Evolutionary conservation across 2,329 filamentous ascomycete species (phyloP), one percentile per base, ranked within the genome.

Genomic region (Aspergillus ochraceus): DNA sequence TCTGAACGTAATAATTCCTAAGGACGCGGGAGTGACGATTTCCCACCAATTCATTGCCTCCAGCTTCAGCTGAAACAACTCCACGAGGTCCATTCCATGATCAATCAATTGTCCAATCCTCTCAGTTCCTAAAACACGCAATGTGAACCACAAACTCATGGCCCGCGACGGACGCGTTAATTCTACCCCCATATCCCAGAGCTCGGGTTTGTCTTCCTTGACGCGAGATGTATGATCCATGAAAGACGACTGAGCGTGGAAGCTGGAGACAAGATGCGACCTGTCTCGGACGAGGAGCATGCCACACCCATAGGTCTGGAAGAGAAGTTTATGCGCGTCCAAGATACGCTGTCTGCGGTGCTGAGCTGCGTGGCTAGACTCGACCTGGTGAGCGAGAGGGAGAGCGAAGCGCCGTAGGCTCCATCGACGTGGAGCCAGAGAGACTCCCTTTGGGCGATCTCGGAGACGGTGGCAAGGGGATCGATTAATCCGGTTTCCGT

Each of bases 321-420:
- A 69, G 1, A 68, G 58, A 66, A 67, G 69, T 42, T 70, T 70
- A 50, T 69, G 68, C 1, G 62, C 68, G 55, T 70, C 68, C 67
- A 70, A 2, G 68, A 58, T 10, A 71, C 55, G 52, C 66, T 70
- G 42, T 70, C 60, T 5, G 59, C 67, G 5, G 42, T 45, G 6
- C 51, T 60, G 0, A 72, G 10, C 14, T 60, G 64, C n/a, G 54
- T 32, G 2, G 58, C 36, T 2, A 68, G 52, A 4, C 39, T 8
- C 10, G 42, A 26, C 4, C 60, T 52, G 1, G 56, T 55, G 6
- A 59, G 22, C 6, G 66, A 70, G 10, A 70, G 49, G 0, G 60
- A 53, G 2, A 58, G 56, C 0, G 66, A 69, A 6, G 60, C 66
- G 11, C 67, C 66, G 22, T 64, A 69, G 1, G 67, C 65, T 6